Conservation (phyloP, 2,329 filamentous ascomycete species). For the Drechmeria coniospora region DNA sequence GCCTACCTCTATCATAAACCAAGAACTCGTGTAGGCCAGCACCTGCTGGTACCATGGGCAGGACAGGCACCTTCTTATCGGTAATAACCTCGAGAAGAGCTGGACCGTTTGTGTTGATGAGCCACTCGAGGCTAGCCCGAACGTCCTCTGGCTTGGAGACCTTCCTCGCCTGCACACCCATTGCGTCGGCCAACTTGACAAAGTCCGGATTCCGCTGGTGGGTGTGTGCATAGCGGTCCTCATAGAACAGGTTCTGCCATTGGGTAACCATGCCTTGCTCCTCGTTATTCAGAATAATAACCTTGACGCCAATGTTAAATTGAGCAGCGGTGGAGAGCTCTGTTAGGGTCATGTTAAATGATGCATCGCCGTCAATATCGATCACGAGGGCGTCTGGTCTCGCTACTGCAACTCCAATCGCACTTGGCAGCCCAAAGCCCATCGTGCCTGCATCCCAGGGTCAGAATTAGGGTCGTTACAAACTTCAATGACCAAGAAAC, state of each 20-base stretch:
- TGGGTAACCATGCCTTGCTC: conserved; percentile 97
- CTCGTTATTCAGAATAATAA: conserved; percentile 93
- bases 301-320: conserved; percentile 93
- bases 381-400: conserved; percentile 66
- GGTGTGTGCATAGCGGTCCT: conserved; percentile 82
- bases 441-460: too few relatives aligned
- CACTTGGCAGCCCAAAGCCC: conserved; percentile 87
- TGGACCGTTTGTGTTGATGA: conserved; percentile 80
- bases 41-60: conserved; percentile 91
- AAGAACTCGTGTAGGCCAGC: conserved; percentile 85
- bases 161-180: conserved; percentile 66
- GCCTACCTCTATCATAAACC: conserved; percentile 18
- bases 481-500: too few relatives aligned
- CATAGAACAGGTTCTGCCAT: conserved; percentile 96
- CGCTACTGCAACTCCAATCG: conserved; percentile 88
- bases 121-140: conserved; percentile 66
- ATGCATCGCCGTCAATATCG: conserved; percentile 96
- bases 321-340: conserved; percentile 87
- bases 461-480: too few relatives aligned
- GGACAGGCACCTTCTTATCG: conserved; percentile 83
- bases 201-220: conserved; percentile 95
- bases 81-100: conserved; percentile 84
- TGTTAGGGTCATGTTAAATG: conserved; percentile 96
- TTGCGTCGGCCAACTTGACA: conserved; percentile 79
- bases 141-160: conserved; percentile 64